Conservation (phyloP, 148 eudicot species). For the Vaccinium myrtillus region DNA sequence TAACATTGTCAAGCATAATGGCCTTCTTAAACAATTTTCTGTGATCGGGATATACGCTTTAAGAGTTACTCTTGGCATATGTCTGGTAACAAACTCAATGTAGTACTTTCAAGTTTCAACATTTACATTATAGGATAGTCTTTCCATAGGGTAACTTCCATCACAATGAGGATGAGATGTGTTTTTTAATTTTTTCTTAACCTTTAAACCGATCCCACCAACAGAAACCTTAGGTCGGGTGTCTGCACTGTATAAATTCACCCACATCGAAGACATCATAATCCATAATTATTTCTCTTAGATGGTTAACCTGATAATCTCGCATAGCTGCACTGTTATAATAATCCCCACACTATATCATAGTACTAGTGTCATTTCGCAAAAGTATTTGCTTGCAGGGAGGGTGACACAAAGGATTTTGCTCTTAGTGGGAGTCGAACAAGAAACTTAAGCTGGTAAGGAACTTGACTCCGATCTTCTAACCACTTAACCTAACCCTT, state of each 20-base stretch:
- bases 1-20: background rate
- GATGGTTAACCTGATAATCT: too few relatives aligned
- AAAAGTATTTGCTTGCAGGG: background rate
- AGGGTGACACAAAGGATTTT: background rate
- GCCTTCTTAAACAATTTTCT: background rate
- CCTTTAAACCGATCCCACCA: background rate
- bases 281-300: too few relatives aligned
- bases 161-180: background rate
- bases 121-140: background rate
- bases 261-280: too few relatives aligned
- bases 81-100: background rate
- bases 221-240: background rate
- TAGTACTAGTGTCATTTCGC: background rate
- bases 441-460: background rate
- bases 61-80: background rate
- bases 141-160: background rate
- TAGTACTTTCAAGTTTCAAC: background rate
- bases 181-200: background rate
- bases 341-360: too few relatives aligned
- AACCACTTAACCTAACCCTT: background rate
- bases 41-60: background rate
- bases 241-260: background rate
- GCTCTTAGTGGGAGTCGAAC: background rate
- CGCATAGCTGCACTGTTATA: too few relatives aligned
- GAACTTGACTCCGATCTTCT: background rate